Conservation (phyloP, 441 rosid genomes). For the Euphorbia schlechtendalii region DNA sequence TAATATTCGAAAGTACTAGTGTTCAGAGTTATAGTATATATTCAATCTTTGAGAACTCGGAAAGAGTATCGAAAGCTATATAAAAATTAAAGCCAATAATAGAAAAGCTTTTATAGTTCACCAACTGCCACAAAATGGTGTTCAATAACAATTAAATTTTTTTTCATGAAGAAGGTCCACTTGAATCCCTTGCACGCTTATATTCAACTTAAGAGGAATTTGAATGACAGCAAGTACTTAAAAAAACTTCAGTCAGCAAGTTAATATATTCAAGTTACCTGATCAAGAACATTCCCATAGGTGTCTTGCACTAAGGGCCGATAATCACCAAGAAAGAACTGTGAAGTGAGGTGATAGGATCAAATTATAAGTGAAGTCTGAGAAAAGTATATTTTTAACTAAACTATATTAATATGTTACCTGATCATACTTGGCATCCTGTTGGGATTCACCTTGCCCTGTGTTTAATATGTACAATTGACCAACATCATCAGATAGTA, state of each 20-base stretch:
- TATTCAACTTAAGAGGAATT: not conserved
- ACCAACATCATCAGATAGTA: slow-evolving; percentile 99
- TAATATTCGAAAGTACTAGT: not conserved
- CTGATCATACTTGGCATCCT: slow-evolving; percentile 98
- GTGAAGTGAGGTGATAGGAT: slow-evolving; percentile 23
- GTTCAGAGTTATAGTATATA: too few species aligned
- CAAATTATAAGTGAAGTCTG: slow-evolving; percentile 11
- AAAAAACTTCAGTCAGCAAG: slow-evolving; percentile 12
- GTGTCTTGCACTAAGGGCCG: slow-evolving; percentile 85
- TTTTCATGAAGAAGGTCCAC: not conserved
- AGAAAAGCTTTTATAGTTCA: not conserved
- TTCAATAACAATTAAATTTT: not conserved
- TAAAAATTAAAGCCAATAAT: not conserved
- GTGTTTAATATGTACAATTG: slow-evolving; percentile 85
- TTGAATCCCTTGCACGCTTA: not conserved
- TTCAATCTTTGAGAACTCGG: not conserved
- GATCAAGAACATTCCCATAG: slow-evolving; percentile 80
- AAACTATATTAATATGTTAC: slow-evolving; percentile 29
- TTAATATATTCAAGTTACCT: slow-evolving; percentile 47
- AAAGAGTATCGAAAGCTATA: not conserved
- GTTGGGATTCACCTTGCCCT: slow-evolving; percentile 98
- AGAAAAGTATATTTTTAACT: not conserved
- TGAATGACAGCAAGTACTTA: not conserved
- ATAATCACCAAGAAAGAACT: slow-evolving; percentile 99
- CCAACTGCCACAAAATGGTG: not conserved